Percentiles rank a stretch among this genome's conserved stretches.
phyloP scores from a whole-genome alignment of 768 basidiomycete species.

The Leccinellum albellum region DNA sequence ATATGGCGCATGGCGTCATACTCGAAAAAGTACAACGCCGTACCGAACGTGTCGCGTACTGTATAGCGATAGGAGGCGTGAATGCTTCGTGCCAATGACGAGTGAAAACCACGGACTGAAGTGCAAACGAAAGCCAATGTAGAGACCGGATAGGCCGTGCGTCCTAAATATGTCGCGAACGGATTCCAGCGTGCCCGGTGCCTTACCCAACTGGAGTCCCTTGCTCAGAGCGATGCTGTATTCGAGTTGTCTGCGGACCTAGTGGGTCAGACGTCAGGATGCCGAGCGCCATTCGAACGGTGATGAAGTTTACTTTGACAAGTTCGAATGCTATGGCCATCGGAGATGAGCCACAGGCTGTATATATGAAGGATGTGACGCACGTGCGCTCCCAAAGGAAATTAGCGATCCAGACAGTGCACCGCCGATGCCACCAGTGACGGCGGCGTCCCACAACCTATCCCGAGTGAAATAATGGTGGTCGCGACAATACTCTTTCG shows the following conservation, averaged over 20 bases:
- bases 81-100: not conserved
- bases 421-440: slow-evolving; percentile 79
- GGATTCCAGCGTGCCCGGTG: slow-evolving; percentile 75
- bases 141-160: slow-evolving; percentile 64
- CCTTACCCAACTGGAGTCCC: slow-evolving; percentile 64
- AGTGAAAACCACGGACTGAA: slow-evolving; percentile 50
- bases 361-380: slow-evolving; percentile 33
- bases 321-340: slow-evolving; percentile 75
- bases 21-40: slow-evolving; percentile 89
- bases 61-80: slow-evolving; percentile 7
- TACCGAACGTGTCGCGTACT: slow-evolving; percentile 89
- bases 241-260: slow-evolving; percentile 91
- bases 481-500: slow-evolving; percentile 68
- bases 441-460: slow-evolving; percentile 63
- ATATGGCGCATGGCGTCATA: slow-evolving; percentile 90
- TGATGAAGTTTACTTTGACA: slow-evolving; percentile 65
- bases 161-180: slow-evolving; percentile 72
- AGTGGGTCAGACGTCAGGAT: slow-evolving; percentile 15
- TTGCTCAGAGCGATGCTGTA: slow-evolving; percentile 84
- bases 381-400: slow-evolving; percentile 85
- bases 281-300: not conserved
- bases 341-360: slow-evolving; percentile 18
- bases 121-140: slow-evolving; percentile 85
- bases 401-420: slow-evolving; percentile 87
- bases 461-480: slow-evolving; percentile 57